Percentiles rank a stretch among this genome's conserved stretches.
phyloP scores from a whole-genome alignment of 176 grass and related monocot genomes.

The Metroxylon sagu region DNA sequence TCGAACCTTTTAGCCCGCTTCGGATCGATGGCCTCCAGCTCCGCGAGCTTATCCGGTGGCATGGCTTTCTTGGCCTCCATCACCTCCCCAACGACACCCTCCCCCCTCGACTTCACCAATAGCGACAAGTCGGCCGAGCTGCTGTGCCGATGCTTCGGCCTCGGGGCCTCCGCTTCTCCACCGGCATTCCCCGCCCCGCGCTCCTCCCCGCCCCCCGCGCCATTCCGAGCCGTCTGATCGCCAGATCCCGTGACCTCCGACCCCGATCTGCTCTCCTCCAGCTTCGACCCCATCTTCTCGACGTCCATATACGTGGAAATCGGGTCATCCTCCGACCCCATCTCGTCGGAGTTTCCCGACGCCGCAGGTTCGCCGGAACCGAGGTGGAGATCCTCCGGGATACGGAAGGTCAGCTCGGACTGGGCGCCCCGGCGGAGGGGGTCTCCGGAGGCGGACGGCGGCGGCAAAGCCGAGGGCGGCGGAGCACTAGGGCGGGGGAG shows the following conservation, averaged over 20 bases:
- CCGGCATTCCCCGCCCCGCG: conserved; percentile 4
- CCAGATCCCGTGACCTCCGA: conserved; percentile 23
- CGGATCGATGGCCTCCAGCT: conserved; percentile 76
- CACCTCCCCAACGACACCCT: conserved; percentile 53
- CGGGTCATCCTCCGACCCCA: conserved; percentile 93
- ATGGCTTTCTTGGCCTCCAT: conserved; percentile 97
- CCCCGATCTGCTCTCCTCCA: conserved; percentile 33
- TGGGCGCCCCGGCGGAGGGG: conserved; percentile 80
- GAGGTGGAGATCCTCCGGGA: conserved; percentile 68
- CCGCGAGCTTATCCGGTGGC: conserved; percentile 62
- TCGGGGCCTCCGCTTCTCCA: conserved; percentile 5
- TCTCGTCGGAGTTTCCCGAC: conserved; percentile 52
- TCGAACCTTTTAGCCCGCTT: conserved; percentile 85
- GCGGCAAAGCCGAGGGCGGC: conserved; percentile 5
- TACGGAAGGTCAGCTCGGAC: conserved; percentile 88
- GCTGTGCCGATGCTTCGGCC: conserved; percentile 88
- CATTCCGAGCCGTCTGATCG: conserved; percentile 47
- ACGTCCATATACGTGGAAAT: conserved; percentile 98
- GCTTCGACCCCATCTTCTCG: conserved; percentile 66
- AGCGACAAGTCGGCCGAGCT: conserved; percentile 78
- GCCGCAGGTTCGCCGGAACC: conserved; percentile 28
- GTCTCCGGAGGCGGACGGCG: conserved; percentile 15
- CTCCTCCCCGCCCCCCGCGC: conserved; percentile 22
- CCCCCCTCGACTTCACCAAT: conserved; percentile 32
- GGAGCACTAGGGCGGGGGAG: too few relatives aligned